A percentile compares a stretch with the other conserved stretches of the same genome.
Evolutionary conservation across 1,284 basidiomycete genomes (phyloP).

Genomic region (Lentinula novae-zelandiae): DNA sequence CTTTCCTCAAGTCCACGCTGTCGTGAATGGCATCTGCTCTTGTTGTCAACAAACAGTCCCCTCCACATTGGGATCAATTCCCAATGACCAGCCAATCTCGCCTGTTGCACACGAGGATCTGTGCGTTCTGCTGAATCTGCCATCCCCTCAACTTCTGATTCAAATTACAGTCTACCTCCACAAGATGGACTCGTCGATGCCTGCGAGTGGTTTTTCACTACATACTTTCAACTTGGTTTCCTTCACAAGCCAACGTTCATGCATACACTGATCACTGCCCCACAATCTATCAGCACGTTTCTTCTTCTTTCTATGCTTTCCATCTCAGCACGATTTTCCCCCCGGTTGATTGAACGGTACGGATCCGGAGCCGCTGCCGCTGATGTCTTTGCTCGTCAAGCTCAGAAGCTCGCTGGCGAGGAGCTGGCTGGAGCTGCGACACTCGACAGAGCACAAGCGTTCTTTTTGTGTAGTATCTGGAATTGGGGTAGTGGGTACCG

Average conservation of each 20-base stretch:
- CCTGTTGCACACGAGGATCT: not conserved
- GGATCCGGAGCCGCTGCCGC: conserved; percentile 12
- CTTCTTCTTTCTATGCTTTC: conserved; percentile 17
- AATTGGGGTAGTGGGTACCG: conserved; percentile 18
- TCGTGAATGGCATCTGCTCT: conserved; percentile 13
- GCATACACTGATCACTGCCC: conserved; percentile 16
- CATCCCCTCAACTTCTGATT: not conserved
- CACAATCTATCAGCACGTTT: conserved; percentile 14
- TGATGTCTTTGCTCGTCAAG: conserved; percentile 16
- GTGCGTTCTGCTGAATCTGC: not conserved
- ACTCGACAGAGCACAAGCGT: conserved; percentile 17
- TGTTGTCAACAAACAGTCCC: conserved; percentile 13
- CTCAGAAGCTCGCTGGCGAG: conserved; percentile 16
- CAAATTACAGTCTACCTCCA: conserved; percentile 12
- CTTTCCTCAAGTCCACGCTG: conserved; percentile 8
- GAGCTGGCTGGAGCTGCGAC: conserved; percentile 14
- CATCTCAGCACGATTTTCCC: conserved; percentile 18
- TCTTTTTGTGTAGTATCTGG: conserved; percentile 19
- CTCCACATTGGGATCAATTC: not conserved
- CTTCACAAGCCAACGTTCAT: conserved; percentile 19
- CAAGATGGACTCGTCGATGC: conserved; percentile 17
- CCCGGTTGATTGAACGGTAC: conserved; percentile 15
- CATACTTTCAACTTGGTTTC: conserved; percentile 16
- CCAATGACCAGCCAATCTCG: not conserved
- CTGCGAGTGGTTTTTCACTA: conserved; percentile 16